A percentile compares a stretch with the other conserved stretches of the same genome.
Conservation (phyloP, 2,329 filamentous ascomycete species). For the Myotisia sp. region DNA sequence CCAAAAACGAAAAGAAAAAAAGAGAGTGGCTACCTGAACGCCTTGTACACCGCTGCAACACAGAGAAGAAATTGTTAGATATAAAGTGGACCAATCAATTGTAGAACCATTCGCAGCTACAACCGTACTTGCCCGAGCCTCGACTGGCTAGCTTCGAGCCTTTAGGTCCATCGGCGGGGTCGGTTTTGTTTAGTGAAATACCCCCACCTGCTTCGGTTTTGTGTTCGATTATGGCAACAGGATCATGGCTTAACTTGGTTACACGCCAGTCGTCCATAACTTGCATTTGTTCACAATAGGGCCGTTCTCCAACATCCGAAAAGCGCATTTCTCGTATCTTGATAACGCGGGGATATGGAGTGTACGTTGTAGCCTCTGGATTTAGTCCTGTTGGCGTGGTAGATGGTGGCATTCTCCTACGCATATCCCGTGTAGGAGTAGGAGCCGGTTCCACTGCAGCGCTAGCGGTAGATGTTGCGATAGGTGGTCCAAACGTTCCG, state of each 20-base stretch:
- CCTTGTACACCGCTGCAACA: too few relatives aligned
- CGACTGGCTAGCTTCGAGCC: too few relatives aligned
- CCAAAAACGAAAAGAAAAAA: too few relatives aligned
- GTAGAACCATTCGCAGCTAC: constrained; percentile 12
- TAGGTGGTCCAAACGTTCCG: background rate
- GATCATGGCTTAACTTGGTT: constrained; percentile 10
- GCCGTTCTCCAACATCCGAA: constrained; percentile 27
- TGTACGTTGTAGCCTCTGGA: constrained; percentile 11
- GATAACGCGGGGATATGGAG: constrained; percentile 47
- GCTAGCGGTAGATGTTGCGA: background rate
- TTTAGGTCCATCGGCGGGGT: background rate
- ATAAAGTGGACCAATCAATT: constrained; percentile 5
- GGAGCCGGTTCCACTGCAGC: constrained; percentile 8
- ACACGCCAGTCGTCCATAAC: constrained; percentile 40
- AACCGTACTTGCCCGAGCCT: too few relatives aligned
- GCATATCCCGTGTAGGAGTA: constrained; percentile 15
- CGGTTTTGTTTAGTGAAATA: background rate
- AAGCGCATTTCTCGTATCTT: constrained; percentile 53
- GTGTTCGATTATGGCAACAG: too few relatives aligned
- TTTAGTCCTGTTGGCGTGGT: background rate
- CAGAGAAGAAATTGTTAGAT: too few relatives aligned
- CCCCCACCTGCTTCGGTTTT: too few relatives aligned
- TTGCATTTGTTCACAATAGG: constrained; percentile 53
- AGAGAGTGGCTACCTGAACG: too few relatives aligned
- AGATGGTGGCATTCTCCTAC: background rate